phyloP scores from a whole-genome alignment of 257 asterid species.

The Przewalskia tangutica region DNA sequence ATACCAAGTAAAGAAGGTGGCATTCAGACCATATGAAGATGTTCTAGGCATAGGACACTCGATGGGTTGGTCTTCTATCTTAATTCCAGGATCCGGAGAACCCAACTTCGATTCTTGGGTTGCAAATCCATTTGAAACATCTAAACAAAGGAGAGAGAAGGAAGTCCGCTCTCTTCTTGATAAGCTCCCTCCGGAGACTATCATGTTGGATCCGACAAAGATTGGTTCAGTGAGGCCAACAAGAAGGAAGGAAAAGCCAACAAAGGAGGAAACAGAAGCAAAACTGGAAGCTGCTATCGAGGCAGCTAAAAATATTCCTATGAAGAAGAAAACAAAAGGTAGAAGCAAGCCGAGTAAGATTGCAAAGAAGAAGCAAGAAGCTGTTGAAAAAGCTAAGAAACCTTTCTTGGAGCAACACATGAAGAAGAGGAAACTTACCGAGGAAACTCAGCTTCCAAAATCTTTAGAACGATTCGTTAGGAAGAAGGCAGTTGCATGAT shows the following conservation, averaged over 20 bases:
- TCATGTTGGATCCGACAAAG: conserved; percentile 88
- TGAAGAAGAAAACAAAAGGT: conserved; percentile 86
- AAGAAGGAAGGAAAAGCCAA: conserved; percentile 41
- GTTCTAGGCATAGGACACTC: conserved; percentile 85
- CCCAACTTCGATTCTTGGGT: conserved; percentile 89
- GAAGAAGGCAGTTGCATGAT: conserved; percentile 32
- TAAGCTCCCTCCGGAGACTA: conserved; percentile 89
- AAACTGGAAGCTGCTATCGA: conserved; percentile 59
- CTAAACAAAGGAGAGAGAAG: conserved; percentile 78
- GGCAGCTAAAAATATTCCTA: conserved; percentile 34
- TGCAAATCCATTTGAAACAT: conserved; percentile 80
- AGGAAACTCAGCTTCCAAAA: conserved; percentile 45
- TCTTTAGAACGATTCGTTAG: conserved; percentile 58
- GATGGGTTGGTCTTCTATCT: conserved; percentile 67
- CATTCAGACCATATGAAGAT: conserved; percentile 85
- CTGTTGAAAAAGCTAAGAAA: conserved; percentile 53
- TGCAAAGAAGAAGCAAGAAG: conserved; percentile 70
- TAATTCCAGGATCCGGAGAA: conserved; percentile 74
- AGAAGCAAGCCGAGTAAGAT: conserved; percentile 73
- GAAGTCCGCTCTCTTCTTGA: conserved; percentile 81
- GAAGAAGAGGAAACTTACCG: conserved; percentile 58
- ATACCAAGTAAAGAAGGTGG: conserved; percentile 50
- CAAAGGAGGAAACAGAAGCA: conserved; percentile 45
- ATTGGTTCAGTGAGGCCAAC: conserved; percentile 64
- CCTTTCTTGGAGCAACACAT: conserved; percentile 38